phyloP scores from a whole-genome alignment of 2,329 filamentous ascomycete genomes.

The Calcarisporium arbuscula region DNA sequence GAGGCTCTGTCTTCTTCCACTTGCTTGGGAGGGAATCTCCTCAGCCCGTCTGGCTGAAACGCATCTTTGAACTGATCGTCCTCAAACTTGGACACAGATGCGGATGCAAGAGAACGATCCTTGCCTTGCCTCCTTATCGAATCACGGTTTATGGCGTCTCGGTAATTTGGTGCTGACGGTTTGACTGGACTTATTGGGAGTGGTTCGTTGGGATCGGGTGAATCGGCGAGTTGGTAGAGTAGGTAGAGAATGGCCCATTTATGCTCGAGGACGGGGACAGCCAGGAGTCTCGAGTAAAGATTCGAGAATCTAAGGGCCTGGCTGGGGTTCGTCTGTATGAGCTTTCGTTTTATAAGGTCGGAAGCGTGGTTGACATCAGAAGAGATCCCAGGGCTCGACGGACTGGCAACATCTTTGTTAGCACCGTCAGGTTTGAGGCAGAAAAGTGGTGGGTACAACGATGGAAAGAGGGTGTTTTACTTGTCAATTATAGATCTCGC shows the following conservation, averaged over 20 bases:
- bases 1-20: slow-evolving; percentile 28
- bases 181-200: slow-evolving; percentile 37
- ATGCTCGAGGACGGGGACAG: slow-evolving; percentile 85
- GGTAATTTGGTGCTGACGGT: slow-evolving; percentile 30
- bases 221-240: slow-evolving; percentile 75
- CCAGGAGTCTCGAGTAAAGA: slow-evolving; percentile 80
- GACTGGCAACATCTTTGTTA: slow-evolving; percentile 25
- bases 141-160: slow-evolving; percentile 30
- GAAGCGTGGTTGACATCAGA: slow-evolving; percentile 85
- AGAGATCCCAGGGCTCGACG: slow-evolving; percentile 47
- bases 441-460: neutral
- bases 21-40: slow-evolving; percentile 30
- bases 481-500: slow-evolving; percentile 46
- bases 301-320: slow-evolving; percentile 84
- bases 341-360: slow-evolving; percentile 82
- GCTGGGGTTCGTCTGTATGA: slow-evolving; percentile 70
- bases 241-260: slow-evolving; percentile 97
- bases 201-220: slow-evolving; percentile 48
- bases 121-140: slow-evolving; percentile 29
- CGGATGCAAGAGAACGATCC: slow-evolving; percentile 30
- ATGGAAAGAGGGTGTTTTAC: slow-evolving; percentile 27
- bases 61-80: slow-evolving; percentile 46
- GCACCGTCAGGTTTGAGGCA: slow-evolving; percentile 2
- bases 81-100: slow-evolving; percentile 32
- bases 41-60: slow-evolving; percentile 47